Conservation (phyloP, 2,329 filamentous ascomycete genomes). For the Magnaporthales sp. region DNA sequence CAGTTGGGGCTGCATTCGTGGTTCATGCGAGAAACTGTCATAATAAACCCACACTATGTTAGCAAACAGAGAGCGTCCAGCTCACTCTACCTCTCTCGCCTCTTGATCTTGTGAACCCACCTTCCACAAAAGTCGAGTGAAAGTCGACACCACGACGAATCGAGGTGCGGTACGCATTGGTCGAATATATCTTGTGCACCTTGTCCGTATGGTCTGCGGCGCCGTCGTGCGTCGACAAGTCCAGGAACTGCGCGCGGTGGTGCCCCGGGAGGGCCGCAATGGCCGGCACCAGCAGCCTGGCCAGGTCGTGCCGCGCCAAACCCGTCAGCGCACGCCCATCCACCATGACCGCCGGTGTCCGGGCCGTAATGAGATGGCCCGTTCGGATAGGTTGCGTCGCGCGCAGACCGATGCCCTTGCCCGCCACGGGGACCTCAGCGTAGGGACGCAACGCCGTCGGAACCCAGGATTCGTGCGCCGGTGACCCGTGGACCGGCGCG, state of each 20-base stretch:
- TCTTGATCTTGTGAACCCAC: conserved; percentile 11
- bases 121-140: conserved; percentile 21
- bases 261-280: conserved; percentile 1
- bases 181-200: conserved; percentile 21
- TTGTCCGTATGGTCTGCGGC: conserved; percentile 12
- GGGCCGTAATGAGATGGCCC: conserved; percentile 19
- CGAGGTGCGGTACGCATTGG: conserved; percentile 20
- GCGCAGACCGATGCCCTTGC: conserved; percentile 17
- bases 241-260: conserved; percentile 16
- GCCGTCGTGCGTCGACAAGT: conserved; percentile 17
- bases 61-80: neutral
- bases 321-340: conserved; percentile 17
- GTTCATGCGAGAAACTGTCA: conserved; percentile 27
- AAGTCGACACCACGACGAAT: conserved; percentile 17
- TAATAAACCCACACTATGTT: neutral
- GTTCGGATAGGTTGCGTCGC: conserved; percentile 17
- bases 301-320: conserved; percentile 11
- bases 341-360: conserved; percentile 22
- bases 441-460: neutral
- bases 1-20: conserved; percentile 33
- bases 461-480: conserved; percentile 18
- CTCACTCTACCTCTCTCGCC: neutral
- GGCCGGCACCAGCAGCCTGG: neutral
- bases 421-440: neutral
- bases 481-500: neutral